Percentiles rank a stretch among this genome's conserved stretches.
These are phyloP conservation scores for Auxenochlorella pyrenoidosa DNA, from an alignment of 139 green algal genomes.

Conservation along the genomic window DNA sequence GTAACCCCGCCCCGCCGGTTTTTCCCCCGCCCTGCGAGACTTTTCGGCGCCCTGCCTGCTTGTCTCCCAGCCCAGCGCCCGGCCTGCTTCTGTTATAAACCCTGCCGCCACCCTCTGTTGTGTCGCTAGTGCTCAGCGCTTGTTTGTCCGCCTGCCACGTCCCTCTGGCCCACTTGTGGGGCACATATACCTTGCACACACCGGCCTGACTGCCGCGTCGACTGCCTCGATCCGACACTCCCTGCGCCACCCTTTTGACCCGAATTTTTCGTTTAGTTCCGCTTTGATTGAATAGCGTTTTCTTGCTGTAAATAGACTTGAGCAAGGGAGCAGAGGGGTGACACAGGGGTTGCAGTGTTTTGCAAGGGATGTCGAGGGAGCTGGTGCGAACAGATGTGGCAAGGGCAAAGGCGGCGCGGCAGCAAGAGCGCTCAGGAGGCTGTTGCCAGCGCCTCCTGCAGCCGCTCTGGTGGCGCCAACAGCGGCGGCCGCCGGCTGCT, in stretches of 20 bases:
- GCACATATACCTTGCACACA: no score
- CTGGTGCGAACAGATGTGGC: no score
- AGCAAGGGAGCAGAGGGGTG: not conserved
- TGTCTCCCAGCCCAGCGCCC: not conserved
- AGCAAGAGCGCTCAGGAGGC: not conserved
- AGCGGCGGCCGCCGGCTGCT: conserved; percentile 21
- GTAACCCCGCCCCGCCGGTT: no score
- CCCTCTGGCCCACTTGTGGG: no score
- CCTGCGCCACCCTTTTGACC: no score
- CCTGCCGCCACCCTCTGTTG: not conserved
- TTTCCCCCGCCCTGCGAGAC: no score
- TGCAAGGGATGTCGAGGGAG: not conserved
- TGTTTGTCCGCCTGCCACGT: no score
- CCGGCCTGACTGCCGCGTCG: no score
- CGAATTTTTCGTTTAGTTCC: no score
- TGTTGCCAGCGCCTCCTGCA: conserved; percentile 31
- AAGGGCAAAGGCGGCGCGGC: no score
- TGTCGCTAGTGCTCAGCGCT: no score
- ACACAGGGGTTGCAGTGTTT: not conserved
- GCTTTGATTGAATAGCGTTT: not conserved
- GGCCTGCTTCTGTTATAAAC: not conserved
- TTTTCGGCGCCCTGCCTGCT: not conserved
- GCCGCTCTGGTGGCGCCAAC: conserved; percentile 38
- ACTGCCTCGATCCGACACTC: no score
- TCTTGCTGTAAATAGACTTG: not conserved